These are phyloP conservation scores for Macrophomina tecta DNA, from an alignment of 2,329 filamentous ascomycete genomes.

Conservation along the genomic window DNA sequence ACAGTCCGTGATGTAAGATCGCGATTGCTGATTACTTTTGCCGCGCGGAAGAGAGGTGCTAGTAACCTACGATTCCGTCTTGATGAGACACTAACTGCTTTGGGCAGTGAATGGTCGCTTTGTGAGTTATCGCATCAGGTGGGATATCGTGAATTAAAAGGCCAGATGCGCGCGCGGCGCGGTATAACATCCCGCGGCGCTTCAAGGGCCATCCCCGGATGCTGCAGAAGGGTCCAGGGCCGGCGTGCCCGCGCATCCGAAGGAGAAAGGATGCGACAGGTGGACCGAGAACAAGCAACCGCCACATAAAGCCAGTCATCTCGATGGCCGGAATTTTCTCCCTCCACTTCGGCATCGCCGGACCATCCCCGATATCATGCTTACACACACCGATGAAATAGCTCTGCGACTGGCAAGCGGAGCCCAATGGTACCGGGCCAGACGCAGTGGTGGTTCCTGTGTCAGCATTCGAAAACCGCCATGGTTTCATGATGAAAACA, in stretches of 20 bases:
- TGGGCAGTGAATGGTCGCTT: not conserved
- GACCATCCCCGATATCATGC: not conserved
- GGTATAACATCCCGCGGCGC: not conserved
- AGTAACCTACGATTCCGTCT: too few species aligned
- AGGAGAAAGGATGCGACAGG: not conserved
- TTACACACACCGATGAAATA: not conserved
- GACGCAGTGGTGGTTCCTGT: not conserved
- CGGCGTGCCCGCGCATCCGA: not conserved
- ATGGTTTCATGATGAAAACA: not conserved
- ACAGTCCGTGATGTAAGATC: too few species aligned
- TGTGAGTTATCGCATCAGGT: not conserved
- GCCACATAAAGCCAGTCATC: not conserved
- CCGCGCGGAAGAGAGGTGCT: too few species aligned
- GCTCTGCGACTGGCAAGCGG: not conserved
- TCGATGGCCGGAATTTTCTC: not conserved
- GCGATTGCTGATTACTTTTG: too few species aligned
- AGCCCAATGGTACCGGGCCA: not conserved
- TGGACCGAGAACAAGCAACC: not conserved
- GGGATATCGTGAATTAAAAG: not conserved
- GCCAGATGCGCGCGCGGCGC: not conserved
- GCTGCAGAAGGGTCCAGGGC: not conserved
- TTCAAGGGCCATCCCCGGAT: not conserved
- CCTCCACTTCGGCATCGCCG: not conserved
- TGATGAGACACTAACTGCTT: too few species aligned
- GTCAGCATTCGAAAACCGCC: not conserved